Conservation (phyloP, 805 yeast genomes). For the Candida coleopterorum region DNA sequence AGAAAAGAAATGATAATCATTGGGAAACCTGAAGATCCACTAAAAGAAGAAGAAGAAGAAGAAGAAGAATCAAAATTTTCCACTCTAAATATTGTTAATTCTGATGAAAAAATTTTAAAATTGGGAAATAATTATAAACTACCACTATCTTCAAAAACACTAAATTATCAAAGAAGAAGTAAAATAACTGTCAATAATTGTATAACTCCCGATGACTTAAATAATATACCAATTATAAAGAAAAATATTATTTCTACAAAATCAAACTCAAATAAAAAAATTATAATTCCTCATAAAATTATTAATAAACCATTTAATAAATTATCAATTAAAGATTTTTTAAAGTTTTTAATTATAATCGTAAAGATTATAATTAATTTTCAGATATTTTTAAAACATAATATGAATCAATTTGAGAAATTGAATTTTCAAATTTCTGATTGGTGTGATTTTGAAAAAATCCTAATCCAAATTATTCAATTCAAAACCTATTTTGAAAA, state of each 20-base stretch:
- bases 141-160: constrained; percentile 26
- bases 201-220: constrained; percentile 10
- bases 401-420: constrained; percentile 3
- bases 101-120: constrained; percentile 24
- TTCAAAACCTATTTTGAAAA: constrained; percentile 7
- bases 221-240: constrained; percentile 8
- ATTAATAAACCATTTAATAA: constrained; percentile 36
- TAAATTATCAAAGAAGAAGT: constrained; percentile 22
- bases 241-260: not conserved
- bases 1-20: constrained; percentile 27
- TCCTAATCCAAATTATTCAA: constrained; percentile 8
- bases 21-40: too few species aligned
- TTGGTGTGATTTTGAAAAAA: constrained; percentile 13
- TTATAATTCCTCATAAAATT: constrained; percentile 39
- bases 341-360: constrained; percentile 30
- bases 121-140: constrained; percentile 24
- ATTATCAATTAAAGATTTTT: constrained; percentile 32
- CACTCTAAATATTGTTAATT: constrained; percentile 8
- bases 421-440: constrained; percentile 4
- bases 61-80: constrained; percentile 4
- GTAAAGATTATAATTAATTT: constrained; percentile 36
- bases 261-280: constrained; percentile 14
- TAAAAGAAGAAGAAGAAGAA: constrained; percentile 12
- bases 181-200: constrained; percentile 1
- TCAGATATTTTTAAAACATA: constrained; percentile 19